These are phyloP conservation scores for Dujonia santamariae DNA, from an alignment of 1,139 yeast species.

Conservation along the genomic window DNA sequence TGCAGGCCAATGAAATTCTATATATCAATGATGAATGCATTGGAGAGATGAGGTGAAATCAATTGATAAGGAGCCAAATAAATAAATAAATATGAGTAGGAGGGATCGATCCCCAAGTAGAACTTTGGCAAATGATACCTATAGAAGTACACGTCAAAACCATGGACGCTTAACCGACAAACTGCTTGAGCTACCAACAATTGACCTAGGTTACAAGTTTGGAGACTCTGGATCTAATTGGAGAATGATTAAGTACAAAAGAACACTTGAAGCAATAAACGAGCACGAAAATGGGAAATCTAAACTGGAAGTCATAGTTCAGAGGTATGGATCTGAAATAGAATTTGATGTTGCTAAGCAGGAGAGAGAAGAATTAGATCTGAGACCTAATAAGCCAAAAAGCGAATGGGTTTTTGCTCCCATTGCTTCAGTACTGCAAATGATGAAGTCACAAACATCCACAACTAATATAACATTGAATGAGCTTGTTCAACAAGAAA, in stretches of 20 bases:
- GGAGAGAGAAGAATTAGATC: constrained; percentile 4
- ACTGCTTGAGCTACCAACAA: constrained; percentile 1
- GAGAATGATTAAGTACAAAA: constrained; percentile 5
- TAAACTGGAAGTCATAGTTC: not conserved
- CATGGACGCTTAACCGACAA: too few species aligned
- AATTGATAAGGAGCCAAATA: too few species aligned
- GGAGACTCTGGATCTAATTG: constrained; percentile 6
- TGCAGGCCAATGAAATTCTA: too few species aligned
- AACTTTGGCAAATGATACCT: too few species aligned
- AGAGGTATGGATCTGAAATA: constrained; percentile 5
- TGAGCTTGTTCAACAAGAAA: constrained; percentile 2
- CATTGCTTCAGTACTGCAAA: not conserved
- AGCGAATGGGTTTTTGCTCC: constrained; percentile 5
- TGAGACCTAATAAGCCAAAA: constrained; percentile 3
- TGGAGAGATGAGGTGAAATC: too few species aligned
- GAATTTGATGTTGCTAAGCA: constrained; percentile 4
- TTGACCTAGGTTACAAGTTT: constrained; percentile 4
- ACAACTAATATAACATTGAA: not conserved
- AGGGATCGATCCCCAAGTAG: too few species aligned
- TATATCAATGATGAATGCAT: too few species aligned
- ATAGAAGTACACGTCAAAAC: too few species aligned
- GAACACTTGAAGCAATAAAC: constrained; percentile 4
- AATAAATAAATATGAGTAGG: too few species aligned
- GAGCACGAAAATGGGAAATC: constrained; percentile 1
- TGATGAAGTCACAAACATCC: not conserved